These are phyloP conservation scores for Sindora glabra DNA, from an alignment of 306 rosid species.

Conservation along the genomic window DNA sequence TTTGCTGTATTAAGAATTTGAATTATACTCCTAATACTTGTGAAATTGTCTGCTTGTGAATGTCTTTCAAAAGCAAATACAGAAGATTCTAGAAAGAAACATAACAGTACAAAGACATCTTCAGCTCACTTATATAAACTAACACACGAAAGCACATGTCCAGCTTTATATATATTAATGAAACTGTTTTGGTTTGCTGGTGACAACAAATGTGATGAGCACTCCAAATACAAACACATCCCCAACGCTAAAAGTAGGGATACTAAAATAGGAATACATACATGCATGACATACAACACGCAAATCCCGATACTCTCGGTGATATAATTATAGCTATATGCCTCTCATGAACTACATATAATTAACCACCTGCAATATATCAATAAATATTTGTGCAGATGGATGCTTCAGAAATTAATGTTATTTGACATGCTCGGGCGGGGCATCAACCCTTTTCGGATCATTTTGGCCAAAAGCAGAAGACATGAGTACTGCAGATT, in stretches of 20 bases:
- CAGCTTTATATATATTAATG: not conserved
- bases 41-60: no score
- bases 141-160: not conserved
- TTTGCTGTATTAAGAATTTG: no score
- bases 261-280: not conserved
- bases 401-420: not conserved
- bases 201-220: not conserved
- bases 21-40: no score
- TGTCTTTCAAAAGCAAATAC: no score
- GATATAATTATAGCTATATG: not conserved
- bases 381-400: not conserved
- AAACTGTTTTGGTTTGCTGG: not conserved
- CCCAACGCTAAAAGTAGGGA: not conserved
- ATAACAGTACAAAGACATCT: not conserved
- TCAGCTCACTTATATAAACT: not conserved
- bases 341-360: not conserved
- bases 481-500: slow-evolving; percentile 30
- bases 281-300: not conserved
- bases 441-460: not conserved
- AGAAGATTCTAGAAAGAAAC: not conserved
- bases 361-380: no score
- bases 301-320: not conserved
- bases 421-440: not conserved
- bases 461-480: slow-evolving; percentile 31
- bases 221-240: not conserved